Evolutionary conservation across 768 basidiomycete genomes (phyloP), one percentile per base, ranked within the genome.

Genomic region (Psilocybe azurescens): DNA sequence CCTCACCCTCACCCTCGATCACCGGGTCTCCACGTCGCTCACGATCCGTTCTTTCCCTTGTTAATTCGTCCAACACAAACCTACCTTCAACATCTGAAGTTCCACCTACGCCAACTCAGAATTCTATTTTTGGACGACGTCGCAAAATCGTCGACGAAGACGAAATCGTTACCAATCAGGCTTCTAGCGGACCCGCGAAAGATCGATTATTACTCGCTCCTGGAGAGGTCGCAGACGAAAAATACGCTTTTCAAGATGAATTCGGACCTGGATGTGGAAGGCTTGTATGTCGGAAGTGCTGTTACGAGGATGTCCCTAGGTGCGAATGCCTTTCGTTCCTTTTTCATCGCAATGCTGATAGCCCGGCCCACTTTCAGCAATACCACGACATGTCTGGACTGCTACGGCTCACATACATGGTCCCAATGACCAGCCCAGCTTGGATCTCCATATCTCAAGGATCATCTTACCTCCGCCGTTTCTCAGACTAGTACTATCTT

Each of bases 281-380:
- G 56, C 66, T 66, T 8, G 67, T 82, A 4, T 83, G 82, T 69
- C 72, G 78, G n/a, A 75, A 74, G 47, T 83, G 81, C 55, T 83
- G 80, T 67, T 72, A 74, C 30, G 82, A 83, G 65, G 70, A 77
- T 68, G 68, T 74, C 24, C 74, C 75, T 50, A 79, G 76, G 82
- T 83, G 39, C 28, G 78, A 58, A 48, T 24, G 24, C 24, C 14
- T 56, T 54, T 32, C 5, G 0, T 9, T 14, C 3, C 13, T 53
- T 24, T 44, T 48, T 47, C 63, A 32, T 51, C 10, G 41, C 39
- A 48, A 28, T 28, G n/a, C 18, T 59, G 29, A 50, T 29, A 13
- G 51, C 8, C 53, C 13, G 11, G 16, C 13, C 20, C 44, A 6
- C 28, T 61, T 36, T 24, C 61, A 81, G 79, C 63, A 75, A 74